Conservation (phyloP, 1,139 yeast genomes). For the Suzukiozyma palmioleophila region DNA sequence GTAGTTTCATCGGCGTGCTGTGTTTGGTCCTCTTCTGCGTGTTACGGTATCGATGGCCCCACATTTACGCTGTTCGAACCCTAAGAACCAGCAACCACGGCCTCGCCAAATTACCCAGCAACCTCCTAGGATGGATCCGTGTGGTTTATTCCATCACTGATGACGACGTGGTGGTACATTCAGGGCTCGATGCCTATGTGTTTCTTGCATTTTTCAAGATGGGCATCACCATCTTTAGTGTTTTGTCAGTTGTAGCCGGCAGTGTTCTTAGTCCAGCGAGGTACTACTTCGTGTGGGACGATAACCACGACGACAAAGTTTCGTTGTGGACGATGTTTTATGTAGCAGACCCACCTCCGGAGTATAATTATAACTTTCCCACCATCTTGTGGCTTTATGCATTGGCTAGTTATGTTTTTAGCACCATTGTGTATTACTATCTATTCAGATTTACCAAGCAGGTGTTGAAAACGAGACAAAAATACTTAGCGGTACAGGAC, state of each 20-base stretch:
- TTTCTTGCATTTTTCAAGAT: constrained; percentile 41
- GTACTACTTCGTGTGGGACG: constrained; percentile 42
- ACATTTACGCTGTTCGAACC: constrained; percentile 48
- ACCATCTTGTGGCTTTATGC: constrained; percentile 72
- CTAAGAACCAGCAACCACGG: constrained; percentile 19
- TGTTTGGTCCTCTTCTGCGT: constrained; percentile 38
- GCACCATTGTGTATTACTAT: constrained; percentile 59
- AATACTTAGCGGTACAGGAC: constrained; percentile 80
- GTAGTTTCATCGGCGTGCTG: constrained; percentile 32
- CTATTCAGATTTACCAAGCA: constrained; percentile 64
- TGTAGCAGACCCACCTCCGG: constrained; percentile 20
- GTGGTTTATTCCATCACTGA: constrained; percentile 34
- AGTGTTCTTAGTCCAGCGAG: constrained; percentile 40
- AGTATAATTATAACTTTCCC: constrained; percentile 24
- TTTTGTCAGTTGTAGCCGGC: constrained; percentile 35
- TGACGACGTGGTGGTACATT: constrained; percentile 36
- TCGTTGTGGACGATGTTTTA: no score
- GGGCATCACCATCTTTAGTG: constrained; percentile 39
- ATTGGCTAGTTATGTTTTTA: constrained; percentile 79
- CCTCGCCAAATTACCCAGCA: constrained; percentile 25
- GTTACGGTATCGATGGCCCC: constrained; percentile 46
- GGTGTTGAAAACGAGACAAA: constrained; percentile 75
- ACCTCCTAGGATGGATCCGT: constrained; percentile 39
- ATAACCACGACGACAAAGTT: constrained; percentile 40
- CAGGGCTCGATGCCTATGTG: constrained; percentile 46